Evolutionary conservation across 228 moss, liverwort and hornwort genomes (phyloP), one percentile per base, ranked within the genome.

Genomic region (Sphagnum magellanicum): DNA sequence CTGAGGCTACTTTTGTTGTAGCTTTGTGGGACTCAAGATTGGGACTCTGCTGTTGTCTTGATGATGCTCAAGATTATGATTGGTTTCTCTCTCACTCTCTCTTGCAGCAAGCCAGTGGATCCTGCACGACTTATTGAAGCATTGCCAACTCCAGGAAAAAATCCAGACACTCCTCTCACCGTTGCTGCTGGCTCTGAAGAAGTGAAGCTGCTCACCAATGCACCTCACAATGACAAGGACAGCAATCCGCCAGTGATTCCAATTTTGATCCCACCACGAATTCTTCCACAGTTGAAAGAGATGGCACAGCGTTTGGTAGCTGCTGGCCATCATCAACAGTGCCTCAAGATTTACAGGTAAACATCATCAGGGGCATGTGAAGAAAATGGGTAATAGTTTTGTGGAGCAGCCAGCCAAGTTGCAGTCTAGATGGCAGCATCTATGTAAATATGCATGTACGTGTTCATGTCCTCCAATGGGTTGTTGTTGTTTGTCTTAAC

Each of bases 271-370:
- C 74, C 89, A 50, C 89, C 94, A 5, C 90, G 89, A 72, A 51
- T 94, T 61, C 77, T 94, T 70, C 91, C 91, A 59, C 89, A 91
- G 72, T 74, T 94, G 9, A 81, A 80, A 62, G 88, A 94, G 73
- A 94, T 94, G 85, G 91, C 91, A 50, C 84, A 89, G 72, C 89
- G 94, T 59, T 79, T 94, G 86, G 78, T 94, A 71, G 84, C 81
- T 73, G 91, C 91, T 66, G 89, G 82, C 57, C 79, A 80, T 73
- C 86, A 91, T 71, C 91, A 89, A 73, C 88, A 89, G 58, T 91
- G 91, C 62, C 67, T 94, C 13, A 94, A 85, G 76, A 91, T 77
- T 10, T 94, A 94, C 81, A 82, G 91, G 94, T 91, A 55, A 55
- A 62, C 49, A 4, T 55, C 32, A 32, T 32, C 32, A 32, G 32